phyloP scores from a whole-genome alignment of 192 early-diverging fungal genomes.

The Podila minutissima region DNA sequence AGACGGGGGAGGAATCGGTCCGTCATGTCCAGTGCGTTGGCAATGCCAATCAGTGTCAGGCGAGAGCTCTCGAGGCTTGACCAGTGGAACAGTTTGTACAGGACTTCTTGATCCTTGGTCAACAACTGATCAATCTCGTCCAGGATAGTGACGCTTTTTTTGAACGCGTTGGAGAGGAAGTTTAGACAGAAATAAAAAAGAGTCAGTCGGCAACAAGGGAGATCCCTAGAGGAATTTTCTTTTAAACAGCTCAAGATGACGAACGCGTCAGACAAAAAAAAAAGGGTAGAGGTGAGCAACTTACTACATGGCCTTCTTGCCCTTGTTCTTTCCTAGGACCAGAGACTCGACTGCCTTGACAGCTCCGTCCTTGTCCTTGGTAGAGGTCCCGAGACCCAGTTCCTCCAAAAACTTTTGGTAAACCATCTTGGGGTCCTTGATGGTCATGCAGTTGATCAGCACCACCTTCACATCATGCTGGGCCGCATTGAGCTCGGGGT shows the following conservation, averaged over 20 bases:
- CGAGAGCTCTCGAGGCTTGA: constrained; percentile 66
- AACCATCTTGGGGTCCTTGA: constrained; percentile 74
- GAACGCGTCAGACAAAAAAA: not conserved
- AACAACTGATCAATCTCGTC: constrained; percentile 95
- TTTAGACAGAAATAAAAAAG: not conserved
- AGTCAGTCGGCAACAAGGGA: not conserved
- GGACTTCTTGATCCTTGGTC: constrained; percentile 80
- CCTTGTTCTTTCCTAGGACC: constrained; percentile 56
- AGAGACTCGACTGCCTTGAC: constrained; percentile 64
- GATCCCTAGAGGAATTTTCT: not conserved
- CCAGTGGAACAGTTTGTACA: constrained; percentile 93
- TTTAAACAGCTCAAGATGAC: not conserved
- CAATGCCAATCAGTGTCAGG: constrained; percentile 89
- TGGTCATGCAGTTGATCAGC: constrained; percentile 89
- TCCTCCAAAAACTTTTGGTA: constrained; percentile 75
- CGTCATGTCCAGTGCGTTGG: constrained; percentile 93
- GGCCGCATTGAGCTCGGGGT: constrained; percentile 35
- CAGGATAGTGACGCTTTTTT: constrained; percentile 79
- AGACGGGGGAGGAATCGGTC: constrained; percentile 90
- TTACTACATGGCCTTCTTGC: constrained; percentile 59
- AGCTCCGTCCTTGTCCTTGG: constrained; percentile 56
- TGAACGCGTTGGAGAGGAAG: not conserved
- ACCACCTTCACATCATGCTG: constrained; percentile 65
- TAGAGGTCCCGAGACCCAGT: constrained; percentile 34
- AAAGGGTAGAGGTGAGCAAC: constrained; percentile 8